Conservation (phyloP, 768 basidiomycete genomes). For the Pilatotrama ljubarskyi region DNA sequence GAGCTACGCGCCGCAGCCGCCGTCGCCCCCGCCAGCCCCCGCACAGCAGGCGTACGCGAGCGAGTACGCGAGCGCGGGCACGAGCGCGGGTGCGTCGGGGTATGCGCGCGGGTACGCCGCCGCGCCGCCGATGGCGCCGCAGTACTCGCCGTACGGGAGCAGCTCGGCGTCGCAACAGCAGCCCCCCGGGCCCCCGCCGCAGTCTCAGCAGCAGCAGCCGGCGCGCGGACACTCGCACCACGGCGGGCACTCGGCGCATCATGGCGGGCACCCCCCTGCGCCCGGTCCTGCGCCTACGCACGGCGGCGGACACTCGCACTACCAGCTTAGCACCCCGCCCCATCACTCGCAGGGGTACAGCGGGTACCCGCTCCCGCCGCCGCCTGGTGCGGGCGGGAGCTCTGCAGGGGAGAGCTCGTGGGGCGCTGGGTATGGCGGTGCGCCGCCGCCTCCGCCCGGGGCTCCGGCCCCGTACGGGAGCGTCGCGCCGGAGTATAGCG, state of each 20-base stretch:
- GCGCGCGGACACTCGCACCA: constrained; percentile 10
- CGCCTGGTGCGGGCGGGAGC: neutral
- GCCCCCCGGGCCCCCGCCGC: constrained; percentile 3
- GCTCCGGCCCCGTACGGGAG: neutral
- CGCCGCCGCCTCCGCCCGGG: constrained; percentile 12
- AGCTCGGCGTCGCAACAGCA: neutral
- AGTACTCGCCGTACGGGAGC: constrained; percentile 13
- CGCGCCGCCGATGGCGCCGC: constrained; percentile 9
- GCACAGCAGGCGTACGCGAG: constrained; percentile 15
- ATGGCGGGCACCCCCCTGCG: neutral
- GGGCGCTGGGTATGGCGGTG: constrained; percentile 7
- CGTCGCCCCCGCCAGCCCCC: constrained; percentile 13
- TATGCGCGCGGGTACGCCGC: constrained; percentile 6
- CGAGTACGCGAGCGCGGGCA: constrained; percentile 14
- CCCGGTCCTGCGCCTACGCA: constrained; percentile 8
- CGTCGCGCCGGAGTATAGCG: constrained; percentile 5
- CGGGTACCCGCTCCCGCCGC: constrained; percentile 27
- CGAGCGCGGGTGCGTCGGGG: constrained; percentile 5
- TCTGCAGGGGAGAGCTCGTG: constrained; percentile 8
- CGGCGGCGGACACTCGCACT: constrained; percentile 16
- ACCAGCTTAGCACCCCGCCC: constrained; percentile 31
- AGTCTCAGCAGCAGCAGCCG: constrained; percentile 5
- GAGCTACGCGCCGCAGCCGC: constrained; percentile 19
- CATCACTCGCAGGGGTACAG: constrained; percentile 26
- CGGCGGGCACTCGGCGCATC: constrained; percentile 3